Conservation (phyloP, 2,329 filamentous ascomycete species). For the Colletotrichum agaves region DNA sequence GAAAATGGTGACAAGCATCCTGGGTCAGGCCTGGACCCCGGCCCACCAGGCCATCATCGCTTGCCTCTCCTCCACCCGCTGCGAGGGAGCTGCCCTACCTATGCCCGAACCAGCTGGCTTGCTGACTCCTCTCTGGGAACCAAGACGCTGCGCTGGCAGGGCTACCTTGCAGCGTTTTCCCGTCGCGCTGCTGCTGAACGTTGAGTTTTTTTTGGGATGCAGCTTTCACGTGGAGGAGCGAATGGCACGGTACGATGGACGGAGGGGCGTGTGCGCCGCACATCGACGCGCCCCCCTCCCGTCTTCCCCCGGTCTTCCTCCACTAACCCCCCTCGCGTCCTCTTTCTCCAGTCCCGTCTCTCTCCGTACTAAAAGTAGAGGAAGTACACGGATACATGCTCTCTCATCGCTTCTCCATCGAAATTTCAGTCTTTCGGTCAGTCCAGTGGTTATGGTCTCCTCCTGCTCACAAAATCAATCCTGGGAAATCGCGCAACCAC, state of each 20-base stretch:
- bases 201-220: slow-evolving; percentile 32
- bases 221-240: slow-evolving; percentile 37
- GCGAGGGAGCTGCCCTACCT: slow-evolving; percentile 33
- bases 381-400: slow-evolving; percentile 3
- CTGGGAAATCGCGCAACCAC: slow-evolving; percentile 36
- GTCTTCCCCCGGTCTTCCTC: neutral
- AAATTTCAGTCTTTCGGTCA: slow-evolving; percentile 17
- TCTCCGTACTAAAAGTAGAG: neutral
- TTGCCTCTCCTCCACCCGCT: slow-evolving; percentile 25
- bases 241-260: slow-evolving; percentile 33
- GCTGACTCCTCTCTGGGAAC: slow-evolving; percentile 33
- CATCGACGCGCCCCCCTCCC: neutral
- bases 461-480: neutral
- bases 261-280: slow-evolving; percentile 9
- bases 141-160: slow-evolving; percentile 33
- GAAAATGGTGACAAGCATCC: slow-evolving; percentile 10
- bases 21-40: slow-evolving; percentile 23
- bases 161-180: slow-evolving; percentile 33
- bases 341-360: neutral
- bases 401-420: neutral
- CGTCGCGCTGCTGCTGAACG: slow-evolving; percentile 24
- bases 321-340: neutral
- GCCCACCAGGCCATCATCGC: slow-evolving; percentile 29
- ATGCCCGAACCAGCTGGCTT: slow-evolving; percentile 33
- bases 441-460: neutral